Conservation (phyloP, 2,329 filamentous ascomycete species). For the Aspergillus caelatus region DNA sequence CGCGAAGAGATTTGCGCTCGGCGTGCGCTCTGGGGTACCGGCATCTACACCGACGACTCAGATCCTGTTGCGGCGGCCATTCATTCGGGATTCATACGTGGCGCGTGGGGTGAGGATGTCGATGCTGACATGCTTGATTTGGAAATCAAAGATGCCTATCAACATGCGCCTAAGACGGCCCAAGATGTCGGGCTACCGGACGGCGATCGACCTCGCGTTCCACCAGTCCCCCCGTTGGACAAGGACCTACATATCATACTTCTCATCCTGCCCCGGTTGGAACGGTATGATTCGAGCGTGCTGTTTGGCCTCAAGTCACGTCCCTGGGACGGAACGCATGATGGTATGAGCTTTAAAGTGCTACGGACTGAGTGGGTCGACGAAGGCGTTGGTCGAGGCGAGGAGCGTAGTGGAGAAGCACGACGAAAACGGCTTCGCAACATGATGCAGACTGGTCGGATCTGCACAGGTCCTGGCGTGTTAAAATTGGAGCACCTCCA, state of each 20-base stretch:
- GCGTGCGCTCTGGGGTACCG: conserved; percentile 86
- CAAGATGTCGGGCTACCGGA: conserved; percentile 38
- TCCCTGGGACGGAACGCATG: conserved; percentile 75
- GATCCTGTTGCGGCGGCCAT: conserved; percentile 92
- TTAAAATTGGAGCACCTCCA: conserved; percentile 40
- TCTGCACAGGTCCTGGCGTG: conserved; percentile 43
- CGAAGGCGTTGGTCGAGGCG: conserved; percentile 58
- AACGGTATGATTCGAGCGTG: conserved; percentile 74
- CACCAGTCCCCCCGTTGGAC: conserved; percentile 59
- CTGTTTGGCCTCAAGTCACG: conserved; percentile 82
- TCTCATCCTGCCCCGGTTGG: conserved; percentile 76
- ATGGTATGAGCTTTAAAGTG: conserved; percentile 88
- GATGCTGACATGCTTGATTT: conserved; percentile 68
- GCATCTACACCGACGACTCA: conserved; percentile 94
- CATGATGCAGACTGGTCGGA: conserved; percentile 46
- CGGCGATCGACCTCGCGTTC: conserved; percentile 36
- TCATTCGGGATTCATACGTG: conserved; percentile 88
- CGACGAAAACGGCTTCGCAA: conserved; percentile 53
- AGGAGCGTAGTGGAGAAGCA: conserved; percentile 51
- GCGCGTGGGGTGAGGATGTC: conserved; percentile 80
- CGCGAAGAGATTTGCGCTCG: conserved; percentile 83
- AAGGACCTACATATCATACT: conserved; percentile 87
- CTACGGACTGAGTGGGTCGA: conserved; percentile 82
- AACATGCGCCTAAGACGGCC: conserved; percentile 42
- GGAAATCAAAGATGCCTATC: conserved; percentile 52